Percentiles rank a stretch among this genome's conserved stretches.
Conservation (phyloP, 2,329 filamentous ascomycete genomes). For the Raffaelea arxii region DNA sequence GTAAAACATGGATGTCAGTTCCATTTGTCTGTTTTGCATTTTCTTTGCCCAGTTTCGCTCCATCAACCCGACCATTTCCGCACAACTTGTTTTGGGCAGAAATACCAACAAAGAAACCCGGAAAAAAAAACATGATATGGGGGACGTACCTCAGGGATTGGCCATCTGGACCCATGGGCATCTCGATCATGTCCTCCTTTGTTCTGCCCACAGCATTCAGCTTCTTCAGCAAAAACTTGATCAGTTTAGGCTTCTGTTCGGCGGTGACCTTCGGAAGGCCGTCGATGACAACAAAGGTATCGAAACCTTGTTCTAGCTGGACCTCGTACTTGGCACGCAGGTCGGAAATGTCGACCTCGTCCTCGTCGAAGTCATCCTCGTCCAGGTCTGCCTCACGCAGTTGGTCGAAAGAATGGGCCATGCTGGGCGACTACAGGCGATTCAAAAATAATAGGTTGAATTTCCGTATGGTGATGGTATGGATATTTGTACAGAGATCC, state of each 20-base stretch:
- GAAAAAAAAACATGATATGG: background rate
- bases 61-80: too few species aligned
- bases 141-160: slow-evolving; percentile 69
- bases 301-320: slow-evolving; percentile 88
- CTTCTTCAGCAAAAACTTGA: slow-evolving; percentile 95
- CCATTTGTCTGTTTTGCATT: background rate
- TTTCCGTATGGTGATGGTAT: slow-evolving; percentile 4
- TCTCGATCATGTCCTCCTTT: slow-evolving; percentile 79
- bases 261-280: slow-evolving; percentile 83
- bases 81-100: too few species aligned
- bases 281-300: slow-evolving; percentile 93
- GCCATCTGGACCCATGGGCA: slow-evolving; percentile 84
- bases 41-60: background rate
- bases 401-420: slow-evolving; percentile 91
- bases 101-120: background rate
- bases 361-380: slow-evolving; percentile 78
- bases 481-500: too few species aligned
- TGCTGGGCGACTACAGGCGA: slow-evolving; percentile 56
- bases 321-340: slow-evolving; percentile 92
- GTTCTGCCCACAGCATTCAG: slow-evolving; percentile 77
- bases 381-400: slow-evolving; percentile 84
- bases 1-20: background rate
- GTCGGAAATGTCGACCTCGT: slow-evolving; percentile 92
- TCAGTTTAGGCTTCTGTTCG: slow-evolving; percentile 84
- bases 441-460: too few species aligned